Conservation (phyloP, 805 yeast genomes). For the Saccharomycopsis fibuligera region DNA sequence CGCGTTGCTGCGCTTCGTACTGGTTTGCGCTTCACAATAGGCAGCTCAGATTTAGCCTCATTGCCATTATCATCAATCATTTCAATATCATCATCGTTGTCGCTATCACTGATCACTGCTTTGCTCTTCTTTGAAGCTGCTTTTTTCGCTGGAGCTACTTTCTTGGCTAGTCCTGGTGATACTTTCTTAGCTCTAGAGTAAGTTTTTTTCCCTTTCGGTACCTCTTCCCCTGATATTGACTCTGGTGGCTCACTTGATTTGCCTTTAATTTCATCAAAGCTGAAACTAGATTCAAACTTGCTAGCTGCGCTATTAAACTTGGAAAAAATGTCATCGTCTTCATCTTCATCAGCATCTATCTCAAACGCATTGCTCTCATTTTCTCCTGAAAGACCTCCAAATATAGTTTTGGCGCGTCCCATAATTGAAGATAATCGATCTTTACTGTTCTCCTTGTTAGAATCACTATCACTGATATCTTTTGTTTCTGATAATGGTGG, state of each 20-base stretch:
- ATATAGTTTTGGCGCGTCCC: constrained; percentile 19
- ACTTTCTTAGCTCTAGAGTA: neutral
- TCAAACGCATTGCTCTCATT: constrained; percentile 1
- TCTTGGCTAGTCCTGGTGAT: constrained; percentile 1
- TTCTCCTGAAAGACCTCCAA: constrained; percentile 12
- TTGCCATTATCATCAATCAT: constrained; percentile 1
- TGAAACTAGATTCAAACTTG: constrained; percentile 15
- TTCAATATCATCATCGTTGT: constrained; percentile 6
- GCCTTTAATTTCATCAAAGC: neutral
- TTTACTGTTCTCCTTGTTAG: constrained; percentile 6
- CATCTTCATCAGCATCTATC: constrained; percentile 12
- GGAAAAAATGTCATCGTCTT: constrained; percentile 19
- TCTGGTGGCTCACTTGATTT: no score
- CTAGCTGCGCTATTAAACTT: constrained; percentile 16
- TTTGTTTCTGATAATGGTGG: neutral
- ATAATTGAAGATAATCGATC: constrained; percentile 15
- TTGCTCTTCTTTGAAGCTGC: neutral
- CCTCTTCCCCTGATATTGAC: no score
- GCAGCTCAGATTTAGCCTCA: constrained; percentile 3
- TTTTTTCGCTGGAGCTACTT: constrained; percentile 8
- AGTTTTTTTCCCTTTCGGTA: neutral
- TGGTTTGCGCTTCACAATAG: constrained; percentile 10
- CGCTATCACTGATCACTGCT: constrained; percentile 1
- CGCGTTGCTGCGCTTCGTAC: constrained; percentile 10
- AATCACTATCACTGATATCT: neutral